Evolutionary conservation across 2,329 filamentous ascomycete genomes (phyloP).

Genomic region (Exophiala bonariae): DNA sequence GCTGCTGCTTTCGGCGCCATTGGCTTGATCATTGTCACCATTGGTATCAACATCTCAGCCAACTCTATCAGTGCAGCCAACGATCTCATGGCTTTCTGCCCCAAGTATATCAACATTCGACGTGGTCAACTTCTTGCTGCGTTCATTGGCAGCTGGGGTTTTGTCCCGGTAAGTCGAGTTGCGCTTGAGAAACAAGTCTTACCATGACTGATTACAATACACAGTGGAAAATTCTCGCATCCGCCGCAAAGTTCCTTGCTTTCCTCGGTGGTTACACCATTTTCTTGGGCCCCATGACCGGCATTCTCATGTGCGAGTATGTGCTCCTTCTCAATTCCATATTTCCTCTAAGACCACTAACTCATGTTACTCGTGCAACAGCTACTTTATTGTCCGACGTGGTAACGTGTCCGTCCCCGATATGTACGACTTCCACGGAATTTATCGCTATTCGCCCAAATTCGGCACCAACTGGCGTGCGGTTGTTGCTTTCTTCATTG

Average conservation of each 20-base stretch:
- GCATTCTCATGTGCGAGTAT: constrained; percentile 50
- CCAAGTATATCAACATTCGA: constrained; percentile 56
- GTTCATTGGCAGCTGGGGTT: constrained; percentile 54
- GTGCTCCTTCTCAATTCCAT: constrained; percentile 5
- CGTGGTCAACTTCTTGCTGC: constrained; percentile 58
- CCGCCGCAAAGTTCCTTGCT: constrained; percentile 58
- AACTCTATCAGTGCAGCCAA: constrained; percentile 58
- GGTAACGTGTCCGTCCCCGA: constrained; percentile 22
- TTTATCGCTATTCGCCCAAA: constrained; percentile 24
- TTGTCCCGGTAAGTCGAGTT: constrained; percentile 47
- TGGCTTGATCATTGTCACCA: constrained; percentile 40
- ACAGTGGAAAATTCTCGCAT: constrained; percentile 62
- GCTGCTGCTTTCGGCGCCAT: constrained; percentile 56
- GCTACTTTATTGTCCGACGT: constrained; percentile 22
- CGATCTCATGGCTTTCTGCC: constrained; percentile 57
- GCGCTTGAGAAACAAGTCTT: neutral
- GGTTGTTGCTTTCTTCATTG: constrained; percentile 23
- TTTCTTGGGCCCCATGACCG: constrained; percentile 65
- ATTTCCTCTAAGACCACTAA: constrained; percentile 4
- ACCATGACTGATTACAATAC: constrained; percentile 5
- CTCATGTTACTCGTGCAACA: constrained; percentile 1
- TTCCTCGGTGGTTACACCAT: constrained; percentile 68
- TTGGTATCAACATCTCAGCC: constrained; percentile 57
- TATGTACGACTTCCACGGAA: constrained; percentile 27
- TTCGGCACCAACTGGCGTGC: constrained; percentile 47